Percentiles rank a stretch among this genome's conserved stretches.
phyloP scores from a whole-genome alignment of 352 stramenopile species.

The Thalassiosira hispida region DNA sequence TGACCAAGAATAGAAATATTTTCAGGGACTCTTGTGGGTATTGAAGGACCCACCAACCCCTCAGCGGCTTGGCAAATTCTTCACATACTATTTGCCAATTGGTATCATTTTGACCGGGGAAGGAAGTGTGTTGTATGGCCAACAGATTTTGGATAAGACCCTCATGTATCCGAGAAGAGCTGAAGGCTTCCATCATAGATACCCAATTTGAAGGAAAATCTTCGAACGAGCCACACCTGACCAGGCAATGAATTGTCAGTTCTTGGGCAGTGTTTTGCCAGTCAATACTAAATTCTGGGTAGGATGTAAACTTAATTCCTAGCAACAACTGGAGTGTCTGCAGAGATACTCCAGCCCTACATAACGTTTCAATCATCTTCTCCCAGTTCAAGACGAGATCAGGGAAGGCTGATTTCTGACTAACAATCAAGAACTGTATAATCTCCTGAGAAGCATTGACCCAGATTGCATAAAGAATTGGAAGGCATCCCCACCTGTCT shows the following conservation, averaged over 20 bases:
- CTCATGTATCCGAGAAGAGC: background rate
- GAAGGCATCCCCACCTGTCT: background rate
- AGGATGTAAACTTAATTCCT: background rate
- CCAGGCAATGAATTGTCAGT: background rate
- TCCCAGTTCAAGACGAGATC: background rate
- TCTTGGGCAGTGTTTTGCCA: background rate
- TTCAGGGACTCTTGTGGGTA: slow-evolving; percentile 4
- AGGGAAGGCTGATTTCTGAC: background rate
- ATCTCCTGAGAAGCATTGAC: background rate
- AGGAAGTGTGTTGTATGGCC: background rate
- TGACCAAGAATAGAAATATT: slow-evolving; percentile 14
- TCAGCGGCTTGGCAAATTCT: slow-evolving; percentile 1
- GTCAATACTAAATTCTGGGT: background rate
- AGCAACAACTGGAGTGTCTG: background rate
- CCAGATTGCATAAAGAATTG: background rate
- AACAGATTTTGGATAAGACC: background rate
- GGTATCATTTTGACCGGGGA: background rate
- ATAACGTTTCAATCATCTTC: background rate
- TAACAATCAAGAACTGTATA: background rate
- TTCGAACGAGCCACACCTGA: background rate
- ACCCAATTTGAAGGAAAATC: background rate
- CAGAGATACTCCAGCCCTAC: background rate
- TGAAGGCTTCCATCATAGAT: background rate
- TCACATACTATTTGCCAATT: slow-evolving; percentile 4
- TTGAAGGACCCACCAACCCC: background rate